phyloP scores from a whole-genome alignment of 2,329 filamentous ascomycete species.

The Cercospora beticola region DNA sequence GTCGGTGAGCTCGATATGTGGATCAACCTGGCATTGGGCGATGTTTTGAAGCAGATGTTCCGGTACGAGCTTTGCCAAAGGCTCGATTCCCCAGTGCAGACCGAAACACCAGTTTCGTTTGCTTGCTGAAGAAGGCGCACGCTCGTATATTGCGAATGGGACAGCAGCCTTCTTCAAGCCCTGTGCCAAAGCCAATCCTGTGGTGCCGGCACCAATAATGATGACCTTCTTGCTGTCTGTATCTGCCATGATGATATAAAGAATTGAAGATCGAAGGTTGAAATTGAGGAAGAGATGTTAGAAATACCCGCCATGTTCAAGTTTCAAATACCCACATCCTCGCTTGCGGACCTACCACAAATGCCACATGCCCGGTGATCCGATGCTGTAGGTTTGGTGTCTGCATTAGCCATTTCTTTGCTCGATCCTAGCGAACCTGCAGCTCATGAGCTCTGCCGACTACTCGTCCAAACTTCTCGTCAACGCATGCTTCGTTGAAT shows the following conservation, averaged over 20 bases:
- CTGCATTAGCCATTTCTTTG: neutral
- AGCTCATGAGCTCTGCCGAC: neutral
- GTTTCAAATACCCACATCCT: neutral
- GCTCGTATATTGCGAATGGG: constrained; percentile 28
- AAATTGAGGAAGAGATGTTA: neutral
- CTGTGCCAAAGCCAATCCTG: constrained; percentile 31
- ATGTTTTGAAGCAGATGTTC: neutral
- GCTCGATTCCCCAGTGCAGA: constrained; percentile 16
- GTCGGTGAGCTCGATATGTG: neutral
- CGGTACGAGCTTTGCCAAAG: constrained; percentile 11
- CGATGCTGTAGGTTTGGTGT: neutral
- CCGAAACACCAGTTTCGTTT: constrained; percentile 17
- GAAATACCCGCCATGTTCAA: neutral
- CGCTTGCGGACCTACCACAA: neutral
- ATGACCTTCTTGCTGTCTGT: constrained; percentile 20
- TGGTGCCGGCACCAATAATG: constrained; percentile 33
- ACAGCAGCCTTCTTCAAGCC: constrained; percentile 30
- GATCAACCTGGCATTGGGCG: constrained; percentile 11
- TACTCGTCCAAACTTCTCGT: too few relatives aligned
- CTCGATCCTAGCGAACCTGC: neutral
- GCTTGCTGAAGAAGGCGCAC: constrained; percentile 16
- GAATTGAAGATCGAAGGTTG: neutral
- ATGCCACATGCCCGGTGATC: neutral
- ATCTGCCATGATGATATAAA: neutral
- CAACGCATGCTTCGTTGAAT: too few relatives aligned